Percentiles rank a stretch among this genome's conserved stretches.
phyloP scores from a whole-genome alignment of 129 eudicot genomes.

The Heracleum sosnowskyi region DNA sequence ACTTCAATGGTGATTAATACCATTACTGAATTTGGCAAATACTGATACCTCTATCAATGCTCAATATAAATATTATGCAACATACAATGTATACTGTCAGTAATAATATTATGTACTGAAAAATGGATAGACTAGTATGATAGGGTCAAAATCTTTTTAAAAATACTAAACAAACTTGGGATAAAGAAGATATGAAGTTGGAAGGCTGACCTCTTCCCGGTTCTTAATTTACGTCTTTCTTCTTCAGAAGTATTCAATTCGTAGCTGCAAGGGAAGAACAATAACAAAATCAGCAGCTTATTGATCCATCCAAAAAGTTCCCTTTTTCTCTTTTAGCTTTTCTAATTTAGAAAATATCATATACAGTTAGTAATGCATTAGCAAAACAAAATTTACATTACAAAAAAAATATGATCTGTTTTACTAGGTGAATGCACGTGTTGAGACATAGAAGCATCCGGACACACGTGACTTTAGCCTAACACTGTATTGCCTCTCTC shows the following conservation, averaged over 20 bases:
- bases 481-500: neutral
- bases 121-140: neutral
- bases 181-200: neutral
- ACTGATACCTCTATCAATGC: neutral
- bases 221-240: constrained; percentile 59
- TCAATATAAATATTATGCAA: neutral
- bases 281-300: neutral
- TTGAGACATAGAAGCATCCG: neutral
- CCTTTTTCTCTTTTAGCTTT: neutral
- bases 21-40: neutral
- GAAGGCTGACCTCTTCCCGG: constrained; percentile 53
- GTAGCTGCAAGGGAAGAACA: constrained; percentile 43
- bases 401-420: neutral
- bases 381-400: neutral
- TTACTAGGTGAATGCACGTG: neutral
- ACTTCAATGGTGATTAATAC: neutral
- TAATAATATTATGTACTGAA: neutral
- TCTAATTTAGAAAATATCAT: neutral
- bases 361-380: neutral
- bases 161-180: neutral
- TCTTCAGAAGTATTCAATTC: constrained; percentile 69
- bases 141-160: neutral
- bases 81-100: neutral
- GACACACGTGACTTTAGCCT: neutral
- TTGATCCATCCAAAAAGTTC: neutral